Evolutionary conservation across 495 filamentous ascomycete genomes (phyloP).

Genomic region (Trichoderma virens): DNA sequence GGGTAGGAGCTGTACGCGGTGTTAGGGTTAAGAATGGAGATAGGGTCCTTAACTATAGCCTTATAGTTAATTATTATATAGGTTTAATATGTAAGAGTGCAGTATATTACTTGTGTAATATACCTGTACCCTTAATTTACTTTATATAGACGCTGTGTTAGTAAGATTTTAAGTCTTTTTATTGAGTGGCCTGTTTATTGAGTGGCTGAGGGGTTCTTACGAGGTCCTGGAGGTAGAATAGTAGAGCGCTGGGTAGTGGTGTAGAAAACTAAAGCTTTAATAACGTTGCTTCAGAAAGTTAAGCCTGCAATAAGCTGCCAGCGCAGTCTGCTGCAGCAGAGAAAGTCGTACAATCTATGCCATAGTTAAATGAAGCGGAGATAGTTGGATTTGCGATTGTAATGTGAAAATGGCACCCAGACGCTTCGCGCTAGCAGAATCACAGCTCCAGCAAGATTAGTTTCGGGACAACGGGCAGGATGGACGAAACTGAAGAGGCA

Average conservation of each 20-base stretch:
- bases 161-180: constrained; percentile 18
- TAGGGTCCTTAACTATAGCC: constrained; percentile 76
- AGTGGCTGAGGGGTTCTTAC: constrained; percentile 38
- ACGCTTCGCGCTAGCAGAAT: background rate
- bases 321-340: constrained; percentile 43
- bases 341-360: constrained; percentile 47
- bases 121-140: constrained; percentile 71
- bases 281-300: constrained; percentile 23
- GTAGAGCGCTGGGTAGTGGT: constrained; percentile 51
- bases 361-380: constrained; percentile 29
- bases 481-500: background rate
- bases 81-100: constrained; percentile 8
- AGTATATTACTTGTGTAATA: constrained; percentile 20
- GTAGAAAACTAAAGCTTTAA: constrained; percentile 59
- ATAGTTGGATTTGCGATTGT: background rate
- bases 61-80: background rate
- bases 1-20: constrained; percentile 89
- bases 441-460: background rate
- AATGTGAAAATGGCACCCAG: constrained; percentile 9
- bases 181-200: too few species aligned
- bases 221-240: constrained; percentile 61
- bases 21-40: constrained; percentile 58
- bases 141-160: constrained; percentile 46
- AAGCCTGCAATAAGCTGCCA: constrained; percentile 21
- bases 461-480: constrained; percentile 1